Evolutionary conservation across 345 rosid species (phyloP).

Genomic region (Melaleuca quinquenervia): DNA sequence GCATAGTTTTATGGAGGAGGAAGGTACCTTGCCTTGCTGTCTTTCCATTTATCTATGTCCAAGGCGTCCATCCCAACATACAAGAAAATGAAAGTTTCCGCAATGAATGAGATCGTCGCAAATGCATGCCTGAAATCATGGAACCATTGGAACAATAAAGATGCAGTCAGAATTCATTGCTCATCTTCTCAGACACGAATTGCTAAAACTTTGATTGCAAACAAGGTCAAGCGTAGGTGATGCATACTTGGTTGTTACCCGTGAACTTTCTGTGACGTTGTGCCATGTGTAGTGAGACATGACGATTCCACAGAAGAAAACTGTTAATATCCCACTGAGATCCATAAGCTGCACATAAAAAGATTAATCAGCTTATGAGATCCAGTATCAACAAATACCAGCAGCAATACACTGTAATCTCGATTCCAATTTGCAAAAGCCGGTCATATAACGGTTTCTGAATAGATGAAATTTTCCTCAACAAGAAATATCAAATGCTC

Average conservation of each 20-base stretch:
- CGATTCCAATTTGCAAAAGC: not conserved
- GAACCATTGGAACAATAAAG: not conserved
- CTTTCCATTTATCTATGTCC: slow-evolving; percentile 48
- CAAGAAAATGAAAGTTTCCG: slow-evolving; percentile 61
- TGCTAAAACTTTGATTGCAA: not conserved
- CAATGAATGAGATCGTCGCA: slow-evolving; percentile 61
- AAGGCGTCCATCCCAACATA: slow-evolving; percentile 72
- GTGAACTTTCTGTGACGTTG: slow-evolving; percentile 56
- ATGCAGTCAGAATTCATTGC: not conserved
- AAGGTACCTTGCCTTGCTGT: slow-evolving; percentile 37
- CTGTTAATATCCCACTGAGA: slow-evolving; percentile 62
- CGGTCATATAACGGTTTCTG: not conserved
- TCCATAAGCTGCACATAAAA: slow-evolving; percentile 34
- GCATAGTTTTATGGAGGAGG: not conserved
- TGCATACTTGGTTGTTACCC: slow-evolving; percentile 57
- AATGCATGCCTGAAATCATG: slow-evolving; percentile 56
- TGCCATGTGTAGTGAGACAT: slow-evolving; percentile 82
- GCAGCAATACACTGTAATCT: not conserved
- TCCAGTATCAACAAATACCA: not conserved
- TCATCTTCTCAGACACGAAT: not conserved
- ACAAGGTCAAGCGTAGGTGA: not conserved
- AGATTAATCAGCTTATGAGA: not conserved
- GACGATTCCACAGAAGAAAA: slow-evolving; percentile 61
- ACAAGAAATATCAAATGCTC: not conserved
- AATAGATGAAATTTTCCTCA: not conserved